Evolutionary conservation across 1,284 basidiomycete genomes (phyloP), one percentile per base, ranked within the genome.

Genomic region (Anthracocystis panici-leucophaei): DNA sequence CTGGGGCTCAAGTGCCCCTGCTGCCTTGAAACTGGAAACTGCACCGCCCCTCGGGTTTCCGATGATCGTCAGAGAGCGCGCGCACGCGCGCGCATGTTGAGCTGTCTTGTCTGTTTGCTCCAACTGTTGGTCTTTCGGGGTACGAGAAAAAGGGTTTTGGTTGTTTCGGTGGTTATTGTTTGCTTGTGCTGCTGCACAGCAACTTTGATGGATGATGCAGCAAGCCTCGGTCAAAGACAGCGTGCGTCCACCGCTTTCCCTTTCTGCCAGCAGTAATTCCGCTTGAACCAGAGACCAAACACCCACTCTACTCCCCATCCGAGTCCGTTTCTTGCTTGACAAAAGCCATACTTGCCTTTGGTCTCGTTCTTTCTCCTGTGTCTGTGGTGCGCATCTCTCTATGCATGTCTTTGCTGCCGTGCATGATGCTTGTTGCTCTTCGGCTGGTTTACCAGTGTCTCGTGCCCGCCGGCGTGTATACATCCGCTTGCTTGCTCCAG

Each of bases 1-100:
- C 42, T 21, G 29, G 18, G 18, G 48, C 18, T 50, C 16, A 11
- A 31, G 16, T 50, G 18, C 29, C 29, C 18, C n/a, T 29, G 1
- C 5, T 9, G 2, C 8, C 29, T 48, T 35, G 27, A 29, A 46
- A 27, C 29, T n/a, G 16, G 8, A 33, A 25, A 9, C 49, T 52
- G 51, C 51, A 52, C 51, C 38, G 51, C 51, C 51, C 51, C 51
- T 52, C 51, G 51, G 51, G 21, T 41, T 52, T 52, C 51, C 51
- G 51, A 38, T 18, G 51, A 52, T 52, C 51, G 35, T 5, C 51
- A 31, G 38, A 38, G 49, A 31, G 49, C 49, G 49, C 49, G 49
- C 49, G 31, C n/a, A n/a, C n/a, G n/a, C n/a, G n/a, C n/a, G n/a
- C n/a, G n/a, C n/a, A n/a, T n/a, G n/a, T n/a, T n/a, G n/a, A n/a